phyloP scores from a whole-genome alignment of 1,139 yeast species.

The Starmera stellimalicola region DNA sequence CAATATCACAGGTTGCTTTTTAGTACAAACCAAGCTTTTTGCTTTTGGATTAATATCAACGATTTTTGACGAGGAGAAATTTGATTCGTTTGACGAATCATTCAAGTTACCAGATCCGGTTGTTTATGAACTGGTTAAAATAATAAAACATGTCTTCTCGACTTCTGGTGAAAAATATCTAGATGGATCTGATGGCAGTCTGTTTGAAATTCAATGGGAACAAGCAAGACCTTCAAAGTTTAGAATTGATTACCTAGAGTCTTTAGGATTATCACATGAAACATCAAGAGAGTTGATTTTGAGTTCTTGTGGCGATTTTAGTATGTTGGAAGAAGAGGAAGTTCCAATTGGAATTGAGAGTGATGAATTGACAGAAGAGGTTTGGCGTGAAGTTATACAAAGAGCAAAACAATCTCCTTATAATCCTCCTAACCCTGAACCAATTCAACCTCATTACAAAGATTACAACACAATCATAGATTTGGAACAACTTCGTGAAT shows the following conservation, averaged over 20 bases:
- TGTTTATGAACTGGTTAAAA: constrained; percentile 29
- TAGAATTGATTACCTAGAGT: constrained; percentile 36
- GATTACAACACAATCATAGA: constrained; percentile 30
- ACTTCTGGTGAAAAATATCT: constrained; percentile 20
- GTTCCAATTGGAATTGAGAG: constrained; percentile 7
- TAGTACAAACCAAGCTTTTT: constrained; percentile 32
- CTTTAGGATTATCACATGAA: constrained; percentile 33
- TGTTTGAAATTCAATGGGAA: constrained; percentile 37
- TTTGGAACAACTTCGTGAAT: constrained; percentile 29
- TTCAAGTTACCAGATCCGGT: constrained; percentile 17
- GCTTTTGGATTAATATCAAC: constrained; percentile 29
- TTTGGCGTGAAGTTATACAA: constrained; percentile 19
- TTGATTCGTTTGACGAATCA: constrained; percentile 10
- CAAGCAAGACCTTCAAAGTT: constrained; percentile 44
- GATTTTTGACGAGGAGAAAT: constrained; percentile 16
- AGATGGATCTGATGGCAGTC: constrained; percentile 22
- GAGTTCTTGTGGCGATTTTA: constrained; percentile 16
- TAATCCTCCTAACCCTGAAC: constrained; percentile 14
- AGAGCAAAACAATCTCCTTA: constrained; percentile 16
- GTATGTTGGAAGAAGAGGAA: constrained; percentile 11
- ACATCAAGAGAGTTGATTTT: constrained; percentile 33
- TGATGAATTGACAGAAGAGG: constrained; percentile 20
- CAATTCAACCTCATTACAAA: constrained; percentile 27
- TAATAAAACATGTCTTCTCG: constrained; percentile 27
- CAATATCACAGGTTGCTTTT: constrained; percentile 25